Evolutionary conservation across 352 stramenopile species (phyloP), one percentile per base, ranked within the genome.

Genomic region (Phytophthora pisi): DNA sequence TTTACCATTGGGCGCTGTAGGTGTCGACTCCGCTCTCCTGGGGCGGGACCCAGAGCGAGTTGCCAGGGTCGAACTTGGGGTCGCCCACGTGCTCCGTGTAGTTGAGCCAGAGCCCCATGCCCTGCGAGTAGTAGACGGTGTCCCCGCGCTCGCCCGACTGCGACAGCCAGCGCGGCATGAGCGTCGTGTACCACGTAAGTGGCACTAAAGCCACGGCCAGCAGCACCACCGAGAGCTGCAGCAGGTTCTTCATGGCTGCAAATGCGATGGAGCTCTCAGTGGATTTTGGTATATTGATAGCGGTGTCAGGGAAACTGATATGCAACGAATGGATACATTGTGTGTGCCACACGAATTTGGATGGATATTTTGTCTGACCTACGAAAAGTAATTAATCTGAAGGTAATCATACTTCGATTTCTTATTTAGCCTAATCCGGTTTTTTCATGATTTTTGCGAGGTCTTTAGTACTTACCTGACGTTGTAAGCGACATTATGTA

Each of bases 91-190:
- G 86, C 59, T 91, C 79, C 3, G 86, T 94, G 72, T 86, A 94
- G 66, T 94, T 94, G 59, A 91, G 82, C 86, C 86, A 94, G 18
- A 94, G 63, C 1, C 86, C 86, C 50, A 94, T 79, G 52, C 86
- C 86, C 67, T 94, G 86, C 31, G 86, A 84, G 74, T 94, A 94
- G 64, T 84, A 86, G n/a, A 82, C 40, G 18, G 63, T 77, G 30
- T 61, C 45, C 50, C 68, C 74, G 31, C 76, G 81, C 57, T 85
- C 65, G 28, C 86, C 86, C 1, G 77, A 79, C 75, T 94, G 86
- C 50, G 74, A 74, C 46, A 91, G 61, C 86, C 86, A 94, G 26
- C 75, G 77, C 20, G 86, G 84, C 72, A 85, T 75, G 34, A 94
- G 79, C 51, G 79, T 85, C 58, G 77, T 70, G 70, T 92, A 94